Evolutionary conservation across 192 early-diverging fungal species (phyloP).

Genomic region (Rhizophagus sp.): DNA sequence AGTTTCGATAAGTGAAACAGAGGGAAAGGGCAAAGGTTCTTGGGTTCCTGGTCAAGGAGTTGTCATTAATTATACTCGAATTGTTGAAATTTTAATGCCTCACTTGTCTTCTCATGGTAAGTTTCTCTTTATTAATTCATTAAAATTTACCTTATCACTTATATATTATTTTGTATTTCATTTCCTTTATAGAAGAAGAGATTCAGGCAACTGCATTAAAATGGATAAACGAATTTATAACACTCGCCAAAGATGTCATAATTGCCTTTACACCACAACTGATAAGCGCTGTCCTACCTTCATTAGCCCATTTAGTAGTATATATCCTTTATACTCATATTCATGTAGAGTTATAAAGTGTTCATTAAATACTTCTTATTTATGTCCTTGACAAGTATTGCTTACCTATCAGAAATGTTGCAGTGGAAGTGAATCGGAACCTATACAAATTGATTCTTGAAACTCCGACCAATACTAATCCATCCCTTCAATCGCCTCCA

Average conservation of each 20-base stretch:
- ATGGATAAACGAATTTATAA: conserved; percentile 92
- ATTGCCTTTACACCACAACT: conserved; percentile 80
- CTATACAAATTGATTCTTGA: conserved; percentile 79
- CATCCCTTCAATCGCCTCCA: background rate
- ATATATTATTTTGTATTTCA: background rate
- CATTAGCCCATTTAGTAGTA: conserved; percentile 72
- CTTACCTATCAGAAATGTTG: conserved; percentile 53
- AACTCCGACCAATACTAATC: conserved; percentile 38
- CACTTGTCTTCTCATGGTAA: conserved; percentile 68
- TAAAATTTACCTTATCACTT: background rate
- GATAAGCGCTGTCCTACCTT: conserved; percentile 83
- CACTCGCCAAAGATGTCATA: conserved; percentile 78
- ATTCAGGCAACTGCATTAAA: conserved; percentile 89
- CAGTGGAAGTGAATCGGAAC: conserved; percentile 78
- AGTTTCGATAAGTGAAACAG: conserved; percentile 31
- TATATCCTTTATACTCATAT: conserved; percentile 27
- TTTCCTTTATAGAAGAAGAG: conserved; percentile 69
- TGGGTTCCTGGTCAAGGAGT: conserved; percentile 81
- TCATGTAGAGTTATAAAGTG: background rate
- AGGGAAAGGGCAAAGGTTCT: conserved; percentile 53
- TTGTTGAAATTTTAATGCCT: conserved; percentile 81
- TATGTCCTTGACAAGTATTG: background rate
- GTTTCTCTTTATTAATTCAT: background rate
- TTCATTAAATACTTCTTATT: background rate
- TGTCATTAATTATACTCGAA: conserved; percentile 79